Conservation (phyloP, 768 basidiomycete genomes). For the Rhodotorula paludigena region DNA sequence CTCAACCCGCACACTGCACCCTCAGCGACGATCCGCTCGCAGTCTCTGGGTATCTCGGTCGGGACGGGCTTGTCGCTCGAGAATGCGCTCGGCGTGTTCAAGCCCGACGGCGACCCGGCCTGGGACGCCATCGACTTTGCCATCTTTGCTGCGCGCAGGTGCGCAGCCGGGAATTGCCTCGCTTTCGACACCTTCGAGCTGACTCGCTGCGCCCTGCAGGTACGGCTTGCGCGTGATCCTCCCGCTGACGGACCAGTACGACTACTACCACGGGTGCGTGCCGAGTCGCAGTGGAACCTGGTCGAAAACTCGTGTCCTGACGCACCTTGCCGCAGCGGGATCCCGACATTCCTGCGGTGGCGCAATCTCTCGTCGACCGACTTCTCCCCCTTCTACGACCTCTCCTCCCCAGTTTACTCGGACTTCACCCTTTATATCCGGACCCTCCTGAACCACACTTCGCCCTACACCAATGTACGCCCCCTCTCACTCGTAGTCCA, state of each 20-base stretch:
- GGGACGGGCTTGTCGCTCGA: slow-evolving; percentile 45
- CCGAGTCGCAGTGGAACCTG: too few species aligned
- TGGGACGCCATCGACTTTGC: slow-evolving; percentile 46
- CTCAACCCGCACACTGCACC: background rate
- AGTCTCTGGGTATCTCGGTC: slow-evolving; percentile 45
- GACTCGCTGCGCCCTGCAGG: background rate
- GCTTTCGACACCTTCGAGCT: background rate
- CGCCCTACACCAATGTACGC: slow-evolving; percentile 36
- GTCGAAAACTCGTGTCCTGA: too few species aligned
- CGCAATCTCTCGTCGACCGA: slow-evolving; percentile 35
- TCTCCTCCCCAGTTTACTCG: slow-evolving; percentile 13
- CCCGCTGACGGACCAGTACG: slow-evolving; percentile 40
- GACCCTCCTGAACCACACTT: slow-evolving; percentile 31
- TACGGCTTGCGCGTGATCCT: slow-evolving; percentile 40
- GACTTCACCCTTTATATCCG: slow-evolving; percentile 37
- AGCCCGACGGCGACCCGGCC: slow-evolving; percentile 41
- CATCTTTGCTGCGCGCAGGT: slow-evolving; percentile 37
- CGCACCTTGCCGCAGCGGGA: background rate
- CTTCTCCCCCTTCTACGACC: slow-evolving; percentile 39
- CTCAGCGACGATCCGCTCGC: slow-evolving; percentile 43
- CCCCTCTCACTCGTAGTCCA: background rate
- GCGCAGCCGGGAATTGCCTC: background rate
- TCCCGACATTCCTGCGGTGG: slow-evolving; percentile 38
- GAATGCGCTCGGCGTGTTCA: slow-evolving; percentile 43
- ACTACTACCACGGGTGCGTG: slow-evolving; percentile 38